phyloP scores from a whole-genome alignment of 108 stramenopile genomes.

The Chaetoceros tenuissimus region DNA sequence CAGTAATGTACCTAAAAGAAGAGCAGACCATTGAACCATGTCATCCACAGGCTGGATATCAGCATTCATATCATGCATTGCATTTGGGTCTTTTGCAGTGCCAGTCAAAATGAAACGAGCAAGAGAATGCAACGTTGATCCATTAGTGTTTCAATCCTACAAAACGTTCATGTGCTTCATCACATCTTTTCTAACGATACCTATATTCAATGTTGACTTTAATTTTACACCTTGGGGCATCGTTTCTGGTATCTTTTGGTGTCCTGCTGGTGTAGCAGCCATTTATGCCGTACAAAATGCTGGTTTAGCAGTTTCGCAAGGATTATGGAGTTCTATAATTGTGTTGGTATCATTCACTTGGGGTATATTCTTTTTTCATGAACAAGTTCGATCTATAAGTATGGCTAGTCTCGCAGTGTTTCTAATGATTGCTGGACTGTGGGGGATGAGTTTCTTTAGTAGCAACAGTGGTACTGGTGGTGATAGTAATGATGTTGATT shows the following conservation, averaged over 20 bases:
- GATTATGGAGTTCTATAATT: conserved; percentile 69
- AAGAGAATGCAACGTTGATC: conserved; percentile 58
- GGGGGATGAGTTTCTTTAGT: conserved; percentile 72
- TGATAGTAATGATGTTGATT: background rate
- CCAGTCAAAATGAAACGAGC: conserved; percentile 69
- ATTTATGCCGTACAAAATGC: conserved; percentile 74
- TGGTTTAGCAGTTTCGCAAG: conserved; percentile 68
- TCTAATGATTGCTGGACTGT: conserved; percentile 51
- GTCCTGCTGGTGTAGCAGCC: conserved; percentile 40
- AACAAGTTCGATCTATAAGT: conserved; percentile 33
- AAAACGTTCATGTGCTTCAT: conserved; percentile 73
- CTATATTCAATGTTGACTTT: conserved; percentile 11
- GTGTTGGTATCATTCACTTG: conserved; percentile 66
- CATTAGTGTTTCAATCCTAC: conserved; percentile 81
- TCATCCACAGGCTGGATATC: conserved; percentile 51
- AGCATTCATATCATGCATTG: conserved; percentile 43
- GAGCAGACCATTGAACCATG: no score
- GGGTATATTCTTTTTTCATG: conserved; percentile 74
- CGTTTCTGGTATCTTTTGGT: conserved; percentile 34
- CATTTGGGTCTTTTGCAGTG: conserved; percentile 79
- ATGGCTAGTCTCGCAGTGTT: conserved; percentile 43
- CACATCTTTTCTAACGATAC: conserved; percentile 33
- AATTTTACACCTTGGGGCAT: conserved; percentile 35
- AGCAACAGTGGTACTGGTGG: conserved; percentile 15
- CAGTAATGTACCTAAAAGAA: no score